A percentile compares a stretch with the other conserved stretches of the same genome.
These are phyloP conservation scores for Yamadazyma paraphyllophila DNA, from an alignment of 805 yeast species.

Conservation along the genomic window DNA sequence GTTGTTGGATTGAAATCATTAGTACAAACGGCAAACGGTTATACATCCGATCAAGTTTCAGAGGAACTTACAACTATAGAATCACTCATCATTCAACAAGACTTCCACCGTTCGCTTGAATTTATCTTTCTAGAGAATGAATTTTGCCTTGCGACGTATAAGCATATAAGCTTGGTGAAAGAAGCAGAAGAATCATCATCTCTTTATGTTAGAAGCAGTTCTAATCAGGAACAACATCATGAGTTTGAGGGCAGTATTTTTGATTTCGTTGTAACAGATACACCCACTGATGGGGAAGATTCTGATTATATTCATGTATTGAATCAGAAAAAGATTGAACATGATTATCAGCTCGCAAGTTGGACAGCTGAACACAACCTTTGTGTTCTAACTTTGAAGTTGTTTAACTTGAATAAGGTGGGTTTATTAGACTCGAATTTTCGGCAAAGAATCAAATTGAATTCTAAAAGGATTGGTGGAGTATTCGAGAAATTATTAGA, in stretches of 20 bases:
- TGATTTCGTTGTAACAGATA: background rate
- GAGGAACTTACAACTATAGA: no score
- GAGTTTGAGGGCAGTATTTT: background rate
- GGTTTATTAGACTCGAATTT: conserved; percentile 28
- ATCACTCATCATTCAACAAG: no score
- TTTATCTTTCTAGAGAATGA: conserved; percentile 1
- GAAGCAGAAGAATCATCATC: background rate
- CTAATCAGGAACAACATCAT: background rate
- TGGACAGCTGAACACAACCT: conserved; percentile 43
- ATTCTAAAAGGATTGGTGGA: conserved; percentile 35
- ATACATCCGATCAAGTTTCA: background rate
- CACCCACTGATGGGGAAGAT: conserved; percentile 8
- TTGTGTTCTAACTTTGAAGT: conserved; percentile 40
- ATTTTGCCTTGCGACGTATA: no score
- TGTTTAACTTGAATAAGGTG: conserved; percentile 32
- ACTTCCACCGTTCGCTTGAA: no score
- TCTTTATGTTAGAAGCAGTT: background rate
- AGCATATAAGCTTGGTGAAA: background rate
- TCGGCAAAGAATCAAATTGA: conserved; percentile 34
- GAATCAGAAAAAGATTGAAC: background rate
- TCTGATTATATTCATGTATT: conserved; percentile 2
- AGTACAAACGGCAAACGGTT: conserved; percentile 13
- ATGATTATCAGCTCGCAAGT: conserved; percentile 9
- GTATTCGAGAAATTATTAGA: conserved; percentile 18
- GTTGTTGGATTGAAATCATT: conserved; percentile 33